phyloP scores from a whole-genome alignment of 495 filamentous ascomycete species.

The Glutinoglossum americanum region DNA sequence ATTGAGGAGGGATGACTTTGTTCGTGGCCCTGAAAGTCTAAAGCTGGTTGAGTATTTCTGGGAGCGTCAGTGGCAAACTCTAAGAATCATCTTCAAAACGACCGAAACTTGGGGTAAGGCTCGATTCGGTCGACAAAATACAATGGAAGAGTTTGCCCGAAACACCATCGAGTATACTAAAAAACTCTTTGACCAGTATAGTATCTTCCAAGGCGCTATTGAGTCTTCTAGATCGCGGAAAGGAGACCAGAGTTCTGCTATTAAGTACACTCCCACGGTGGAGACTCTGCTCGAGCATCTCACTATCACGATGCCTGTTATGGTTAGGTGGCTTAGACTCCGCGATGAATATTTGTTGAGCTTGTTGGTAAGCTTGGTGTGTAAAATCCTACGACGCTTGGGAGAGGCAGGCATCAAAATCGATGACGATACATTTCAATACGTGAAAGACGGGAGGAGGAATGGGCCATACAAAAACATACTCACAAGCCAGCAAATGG shows the following conservation, averaged over 20 bases:
- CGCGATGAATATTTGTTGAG: slow-evolving; percentile 64
- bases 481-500: slow-evolving; percentile 52
- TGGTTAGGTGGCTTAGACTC: slow-evolving; percentile 67
- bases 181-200: slow-evolving; percentile 60
- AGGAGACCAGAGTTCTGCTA: slow-evolving; percentile 3
- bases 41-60: slow-evolving; percentile 52
- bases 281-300: slow-evolving; percentile 39
- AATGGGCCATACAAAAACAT: slow-evolving; percentile 44
- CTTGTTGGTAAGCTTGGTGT: slow-evolving; percentile 43
- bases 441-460: slow-evolving; percentile 36
- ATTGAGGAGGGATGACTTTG: slow-evolving; percentile 36
- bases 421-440: slow-evolving; percentile 33
- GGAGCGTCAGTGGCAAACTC: slow-evolving; percentile 54
- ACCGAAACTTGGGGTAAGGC: slow-evolving; percentile 69
- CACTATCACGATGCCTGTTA: slow-evolving; percentile 36
- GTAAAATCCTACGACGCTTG: slow-evolving; percentile 52
- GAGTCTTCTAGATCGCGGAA: slow-evolving; percentile 18
- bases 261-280: slow-evolving; percentile 11
- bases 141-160: slow-evolving; percentile 78
- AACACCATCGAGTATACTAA: slow-evolving; percentile 88
- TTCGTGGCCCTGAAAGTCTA: slow-evolving; percentile 27
- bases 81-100: slow-evolving; percentile 61
- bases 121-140: slow-evolving; percentile 41
- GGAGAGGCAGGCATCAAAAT: slow-evolving; percentile 47
- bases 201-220: slow-evolving; percentile 49